Evolutionary conservation across 306 rosid species (phyloP), one percentile per base, ranked within the genome.

Genomic region (Prunus mume): DNA sequence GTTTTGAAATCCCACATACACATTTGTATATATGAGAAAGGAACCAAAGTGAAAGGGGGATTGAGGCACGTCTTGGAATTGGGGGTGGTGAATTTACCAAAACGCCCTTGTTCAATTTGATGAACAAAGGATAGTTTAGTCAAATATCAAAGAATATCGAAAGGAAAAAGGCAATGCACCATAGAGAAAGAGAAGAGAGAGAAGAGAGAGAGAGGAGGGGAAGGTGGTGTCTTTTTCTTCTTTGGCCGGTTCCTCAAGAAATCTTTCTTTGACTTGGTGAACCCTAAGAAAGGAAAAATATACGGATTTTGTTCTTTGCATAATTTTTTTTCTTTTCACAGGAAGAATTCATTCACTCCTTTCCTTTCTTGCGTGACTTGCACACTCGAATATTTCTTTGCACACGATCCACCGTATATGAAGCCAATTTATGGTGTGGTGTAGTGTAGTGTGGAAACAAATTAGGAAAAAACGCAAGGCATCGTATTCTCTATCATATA

Each of bases 261-360:
- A 90, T 89, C 91, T 86, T 89, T 86, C 87, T 89, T 93, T 90
- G 94, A 93, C 97, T 93, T 87, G 56, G 76, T 68, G 78, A 86
- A 68, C 88, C 84, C 85, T 72, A 68, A 32, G 51, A 56, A 65
- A 77, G 49, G 61, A 63, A 70, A 75, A 50, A 58, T 74, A 38
- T 76, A 45, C 65, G 27, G 71, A 81, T 83, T 47, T 74, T 80
- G 76, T 88, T 84, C 89, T 74, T 79, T 76, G 46, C 57, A 81
- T 87, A 57, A 74, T 76, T 74, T 68, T 69, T 54, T 55, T 76
- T 46, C 24, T 51, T 64, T 49, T 28, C 24, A 45, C 14, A 34
- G 17, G 24, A 64, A 30, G 66, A 19, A 70, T 72, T 17, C 8
- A 65, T 38, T 62, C 68, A 25, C 60, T 18, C 57, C 54, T 45